phyloP scores from a whole-genome alignment of 2,329 filamentous ascomycete genomes.

The Fusarium agapanthi region DNA sequence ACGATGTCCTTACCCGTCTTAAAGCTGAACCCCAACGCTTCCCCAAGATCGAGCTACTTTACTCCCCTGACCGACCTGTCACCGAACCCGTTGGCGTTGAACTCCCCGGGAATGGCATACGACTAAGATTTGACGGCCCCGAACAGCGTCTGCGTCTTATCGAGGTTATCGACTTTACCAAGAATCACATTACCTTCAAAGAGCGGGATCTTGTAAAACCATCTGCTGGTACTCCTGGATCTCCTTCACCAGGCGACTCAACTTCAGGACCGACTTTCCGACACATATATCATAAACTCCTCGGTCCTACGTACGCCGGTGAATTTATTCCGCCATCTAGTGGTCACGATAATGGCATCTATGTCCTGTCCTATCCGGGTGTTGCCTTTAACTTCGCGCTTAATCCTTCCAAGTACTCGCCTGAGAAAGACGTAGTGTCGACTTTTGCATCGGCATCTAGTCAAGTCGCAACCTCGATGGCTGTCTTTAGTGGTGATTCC shows the following conservation, averaged over 20 bases:
- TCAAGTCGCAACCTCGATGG: constrained; percentile 83
- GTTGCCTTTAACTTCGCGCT: constrained; percentile 93
- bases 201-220: constrained; percentile 80
- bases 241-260: constrained; percentile 46
- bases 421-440: constrained; percentile 82
- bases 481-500: constrained; percentile 87
- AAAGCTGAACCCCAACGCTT: constrained; percentile 88
- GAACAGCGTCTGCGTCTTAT: constrained; percentile 92
- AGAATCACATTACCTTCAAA: constrained; percentile 83
- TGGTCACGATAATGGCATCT: constrained; percentile 71
- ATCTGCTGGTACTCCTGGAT: constrained; percentile 49
- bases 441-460: constrained; percentile 82
- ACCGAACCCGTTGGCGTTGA: constrained; percentile 77
- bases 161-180: constrained; percentile 90
- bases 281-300: constrained; percentile 91
- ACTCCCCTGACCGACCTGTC: constrained; percentile 79
- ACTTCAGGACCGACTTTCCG: constrained; percentile 77
- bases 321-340: constrained; percentile 80
- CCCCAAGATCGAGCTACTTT: constrained; percentile 82
- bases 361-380: constrained; percentile 93
- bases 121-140: constrained; percentile 90
- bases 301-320: constrained; percentile 92
- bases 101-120: constrained; percentile 85
- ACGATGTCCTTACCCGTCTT: constrained; percentile 86
- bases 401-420: constrained; percentile 76